These are phyloP conservation scores for Kodamaea jinghongensis DNA, from an alignment of 805 yeast species.

Conservation along the genomic window DNA sequence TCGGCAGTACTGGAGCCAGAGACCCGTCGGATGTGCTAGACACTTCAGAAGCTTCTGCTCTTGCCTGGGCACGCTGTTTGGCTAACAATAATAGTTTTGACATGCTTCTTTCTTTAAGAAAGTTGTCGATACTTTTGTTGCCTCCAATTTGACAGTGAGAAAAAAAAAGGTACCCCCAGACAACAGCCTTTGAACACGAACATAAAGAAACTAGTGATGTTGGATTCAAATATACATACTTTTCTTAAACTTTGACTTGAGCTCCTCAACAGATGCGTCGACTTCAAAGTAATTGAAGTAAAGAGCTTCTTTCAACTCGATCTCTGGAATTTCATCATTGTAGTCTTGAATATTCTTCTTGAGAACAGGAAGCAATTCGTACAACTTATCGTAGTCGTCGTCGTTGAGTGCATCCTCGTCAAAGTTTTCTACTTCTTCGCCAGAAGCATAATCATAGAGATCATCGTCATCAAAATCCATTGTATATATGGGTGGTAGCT, in stretches of 20 bases:
- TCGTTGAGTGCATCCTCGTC: constrained; percentile 37
- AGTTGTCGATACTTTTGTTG: background rate
- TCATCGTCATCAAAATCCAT: constrained; percentile 23
- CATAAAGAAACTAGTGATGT: background rate
- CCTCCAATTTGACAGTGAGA: constrained; percentile 1
- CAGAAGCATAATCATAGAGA: constrained; percentile 24
- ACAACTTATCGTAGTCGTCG: constrained; percentile 43
- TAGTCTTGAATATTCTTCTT: constrained; percentile 37
- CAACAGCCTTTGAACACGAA: background rate
- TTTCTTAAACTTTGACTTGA: constrained; percentile 36
- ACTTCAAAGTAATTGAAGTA: constrained; percentile 59
- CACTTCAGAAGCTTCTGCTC: constrained; percentile 3
- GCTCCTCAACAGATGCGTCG: constrained; percentile 49
- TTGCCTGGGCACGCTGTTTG: constrained; percentile 16
- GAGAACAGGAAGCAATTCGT: constrained; percentile 42
- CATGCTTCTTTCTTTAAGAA: constrained; percentile 4
- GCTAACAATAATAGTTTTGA: constrained; percentile 28
- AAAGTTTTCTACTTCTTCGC: constrained; percentile 27
- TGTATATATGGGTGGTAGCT: background rate
- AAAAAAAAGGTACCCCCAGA: constrained; percentile 1
- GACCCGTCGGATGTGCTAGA: background rate
- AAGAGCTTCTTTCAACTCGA: constrained; percentile 54
- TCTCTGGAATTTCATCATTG: constrained; percentile 44
- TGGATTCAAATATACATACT: constrained; percentile 41
- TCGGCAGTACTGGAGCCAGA: constrained; percentile 4